Evolutionary conservation across 2,329 filamentous ascomycete species (phyloP).

Genomic region (Aspergillus neotritici): DNA sequence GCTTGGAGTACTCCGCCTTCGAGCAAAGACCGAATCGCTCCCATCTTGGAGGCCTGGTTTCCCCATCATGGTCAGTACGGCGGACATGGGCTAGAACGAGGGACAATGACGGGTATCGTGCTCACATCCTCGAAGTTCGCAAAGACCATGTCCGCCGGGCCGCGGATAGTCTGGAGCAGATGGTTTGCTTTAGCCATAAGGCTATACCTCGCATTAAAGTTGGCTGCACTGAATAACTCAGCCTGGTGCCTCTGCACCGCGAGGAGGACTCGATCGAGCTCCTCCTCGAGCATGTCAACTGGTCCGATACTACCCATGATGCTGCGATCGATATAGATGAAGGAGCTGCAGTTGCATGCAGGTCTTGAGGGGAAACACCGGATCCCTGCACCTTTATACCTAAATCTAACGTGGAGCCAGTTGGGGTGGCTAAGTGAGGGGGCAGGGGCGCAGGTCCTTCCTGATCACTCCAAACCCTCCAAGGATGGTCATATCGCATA

Average conservation of each 20-base stretch:
- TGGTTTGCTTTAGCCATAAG: conserved; percentile 6
- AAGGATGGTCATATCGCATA: too few species aligned
- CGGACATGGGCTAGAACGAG: too few species aligned
- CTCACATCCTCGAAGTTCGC: conserved; percentile 15
- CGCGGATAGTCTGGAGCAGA: conserved; percentile 14
- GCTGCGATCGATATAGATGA: not conserved
- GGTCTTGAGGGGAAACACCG: too few species aligned
- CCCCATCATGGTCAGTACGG: too few species aligned
- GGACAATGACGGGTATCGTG: too few species aligned
- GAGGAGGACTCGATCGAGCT: conserved; percentile 5
- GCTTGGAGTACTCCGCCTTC: conserved; percentile 17
- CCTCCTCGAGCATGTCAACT: conserved; percentile 4
- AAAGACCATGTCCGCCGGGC: conserved; percentile 18
- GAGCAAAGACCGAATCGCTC: conserved; percentile 15
- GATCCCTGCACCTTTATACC: too few species aligned
- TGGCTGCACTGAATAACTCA: not conserved
- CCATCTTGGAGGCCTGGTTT: conserved; percentile 15
- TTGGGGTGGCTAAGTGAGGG: too few species aligned
- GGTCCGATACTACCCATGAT: conserved; percentile 3
- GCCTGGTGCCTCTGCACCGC: not conserved
- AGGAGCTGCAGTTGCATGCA: too few species aligned
- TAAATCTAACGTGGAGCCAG: too few species aligned
- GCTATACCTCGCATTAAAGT: conserved; percentile 3
- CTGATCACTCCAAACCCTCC: too few species aligned
- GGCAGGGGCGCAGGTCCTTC: too few species aligned